A percentile compares a stretch with the other conserved stretches of the same genome.
phyloP scores from a whole-genome alignment of 148 eudicot species.

The Suaeda aralocaspica region DNA sequence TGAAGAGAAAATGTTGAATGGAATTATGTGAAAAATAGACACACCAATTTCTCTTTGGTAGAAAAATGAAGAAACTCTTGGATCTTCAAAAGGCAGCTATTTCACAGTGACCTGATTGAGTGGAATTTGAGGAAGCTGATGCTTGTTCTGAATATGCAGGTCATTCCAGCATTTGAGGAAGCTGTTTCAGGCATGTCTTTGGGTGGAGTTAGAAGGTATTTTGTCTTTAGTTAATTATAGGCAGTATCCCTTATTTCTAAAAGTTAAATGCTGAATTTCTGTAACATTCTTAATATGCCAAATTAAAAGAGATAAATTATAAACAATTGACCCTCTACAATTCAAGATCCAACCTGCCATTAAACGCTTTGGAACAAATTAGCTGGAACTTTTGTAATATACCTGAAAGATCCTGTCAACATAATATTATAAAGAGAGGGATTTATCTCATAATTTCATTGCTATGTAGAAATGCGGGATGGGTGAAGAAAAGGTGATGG shows the following conservation, averaged over 20 bases:
- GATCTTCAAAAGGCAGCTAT: background rate
- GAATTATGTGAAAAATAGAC: background rate
- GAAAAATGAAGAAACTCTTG: background rate
- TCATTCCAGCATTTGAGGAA: constrained; percentile 97
- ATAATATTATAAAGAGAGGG: too few species aligned
- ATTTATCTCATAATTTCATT: too few species aligned
- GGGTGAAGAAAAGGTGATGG: background rate
- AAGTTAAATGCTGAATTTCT: too few species aligned
- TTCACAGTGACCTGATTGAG: background rate
- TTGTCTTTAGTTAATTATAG: background rate
- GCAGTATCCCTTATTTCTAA: background rate
- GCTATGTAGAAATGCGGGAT: too few species aligned
- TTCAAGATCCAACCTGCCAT: too few species aligned
- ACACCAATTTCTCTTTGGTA: background rate
- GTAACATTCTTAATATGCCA: background rate
- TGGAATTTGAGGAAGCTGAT: constrained; percentile 11
- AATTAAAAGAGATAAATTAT: too few species aligned
- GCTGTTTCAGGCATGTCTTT: constrained; percentile 82
- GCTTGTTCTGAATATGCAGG: constrained; percentile 42
- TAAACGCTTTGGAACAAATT: too few species aligned
- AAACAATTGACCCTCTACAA: too few species aligned
- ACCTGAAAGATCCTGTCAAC: too few species aligned
- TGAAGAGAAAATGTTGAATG: background rate
- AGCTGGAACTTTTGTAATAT: too few species aligned
- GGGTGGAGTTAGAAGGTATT: constrained; percentile 86